A percentile compares a stretch with the other conserved stretches of the same genome.
These are phyloP conservation scores for Cryptococcus sp. DNA, from an alignment of 1,284 basidiomycete genomes.

Conservation along the genomic window DNA sequence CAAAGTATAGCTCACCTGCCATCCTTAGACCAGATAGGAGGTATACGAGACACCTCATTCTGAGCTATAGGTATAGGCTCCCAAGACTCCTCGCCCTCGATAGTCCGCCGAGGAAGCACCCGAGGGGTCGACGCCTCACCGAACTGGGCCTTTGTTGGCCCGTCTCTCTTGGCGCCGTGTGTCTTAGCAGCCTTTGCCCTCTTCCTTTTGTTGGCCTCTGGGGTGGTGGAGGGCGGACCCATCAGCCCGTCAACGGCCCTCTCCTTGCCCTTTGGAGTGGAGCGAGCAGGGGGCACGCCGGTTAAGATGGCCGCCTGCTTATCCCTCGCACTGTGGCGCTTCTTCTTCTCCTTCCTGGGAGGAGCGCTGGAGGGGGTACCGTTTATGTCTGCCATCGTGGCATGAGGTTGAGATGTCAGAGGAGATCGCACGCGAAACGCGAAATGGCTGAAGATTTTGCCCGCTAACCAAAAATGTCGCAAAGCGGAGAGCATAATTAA, in stretches of 20 bases:
- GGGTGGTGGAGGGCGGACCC: neutral
- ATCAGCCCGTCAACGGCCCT: constrained; percentile 11
- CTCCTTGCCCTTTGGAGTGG: constrained; percentile 26
- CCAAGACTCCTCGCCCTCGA: constrained; percentile 21
- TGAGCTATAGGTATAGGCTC: constrained; percentile 58
- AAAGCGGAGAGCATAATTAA: too few relatives aligned
- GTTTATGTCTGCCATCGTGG: constrained; percentile 21
- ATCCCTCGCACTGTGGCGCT: neutral
- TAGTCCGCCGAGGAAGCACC: neutral
- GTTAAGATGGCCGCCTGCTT: neutral
- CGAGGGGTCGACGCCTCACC: constrained; percentile 2
- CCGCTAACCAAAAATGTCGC: too few relatives aligned
- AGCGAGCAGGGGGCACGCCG: constrained; percentile 4
- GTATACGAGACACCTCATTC: constrained; percentile 61
- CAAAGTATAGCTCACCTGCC: constrained; percentile 62
- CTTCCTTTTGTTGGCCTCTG: constrained; percentile 3
- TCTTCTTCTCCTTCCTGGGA: neutral
- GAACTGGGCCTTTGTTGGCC: neutral
- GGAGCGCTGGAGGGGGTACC: constrained; percentile 6
- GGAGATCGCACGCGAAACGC: too few relatives aligned
- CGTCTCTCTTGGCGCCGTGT: neutral
- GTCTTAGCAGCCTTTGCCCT: neutral
- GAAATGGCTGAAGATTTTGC: too few relatives aligned
- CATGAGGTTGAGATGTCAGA: constrained; percentile 5
- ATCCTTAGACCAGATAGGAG: constrained; percentile 78